These are phyloP conservation scores for Penicillium sp. DNA, from an alignment of 2,329 filamentous ascomycete genomes.

Conservation along the genomic window DNA sequence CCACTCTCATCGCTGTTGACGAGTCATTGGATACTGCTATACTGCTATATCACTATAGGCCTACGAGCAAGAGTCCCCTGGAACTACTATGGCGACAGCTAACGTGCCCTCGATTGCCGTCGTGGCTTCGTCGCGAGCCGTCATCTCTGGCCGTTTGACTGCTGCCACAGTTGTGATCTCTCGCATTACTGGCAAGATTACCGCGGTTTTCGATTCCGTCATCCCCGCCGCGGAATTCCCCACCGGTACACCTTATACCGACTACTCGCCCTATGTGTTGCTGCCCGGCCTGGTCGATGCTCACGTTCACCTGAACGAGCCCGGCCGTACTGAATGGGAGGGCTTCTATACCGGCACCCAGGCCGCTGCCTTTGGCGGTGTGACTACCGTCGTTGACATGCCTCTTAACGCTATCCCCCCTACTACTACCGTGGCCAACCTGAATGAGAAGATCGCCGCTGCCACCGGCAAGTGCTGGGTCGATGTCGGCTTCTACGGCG, in stretches of 20 bases:
- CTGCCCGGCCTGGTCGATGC: conserved; percentile 92
- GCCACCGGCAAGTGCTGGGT: conserved; percentile 91
- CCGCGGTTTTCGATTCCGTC: conserved; percentile 65
- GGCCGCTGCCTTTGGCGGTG: conserved; percentile 89
- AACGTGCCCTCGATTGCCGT: conserved; percentile 57
- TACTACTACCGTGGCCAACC: conserved; percentile 77
- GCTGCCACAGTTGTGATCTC: conserved; percentile 81
- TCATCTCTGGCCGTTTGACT: conserved; percentile 70
- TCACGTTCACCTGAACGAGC: conserved; percentile 96
- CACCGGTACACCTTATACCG: conserved; percentile 63
- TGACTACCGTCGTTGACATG: conserved; percentile 97
- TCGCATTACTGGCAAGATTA: conserved; percentile 73
- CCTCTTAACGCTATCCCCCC: conserved; percentile 94
- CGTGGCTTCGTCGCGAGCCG: conserved; percentile 75
- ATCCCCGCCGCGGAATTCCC: conserved; percentile 74
- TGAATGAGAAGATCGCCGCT: conserved; percentile 80
- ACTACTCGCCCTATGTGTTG: conserved; percentile 79
- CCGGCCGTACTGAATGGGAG: conserved; percentile 95
- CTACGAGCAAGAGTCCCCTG: conserved; percentile 2
- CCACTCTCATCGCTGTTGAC: not conserved
- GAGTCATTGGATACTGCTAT: too few species aligned
- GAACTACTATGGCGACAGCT: conserved; percentile 20
- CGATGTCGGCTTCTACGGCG: conserved; percentile 97
- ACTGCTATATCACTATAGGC: too few species aligned
- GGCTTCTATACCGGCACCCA: conserved; percentile 93